Evolutionary conservation across 441 rosid genomes (phyloP), one percentile per base, ranked within the genome.

Genomic region (Euphorbia corollata): DNA sequence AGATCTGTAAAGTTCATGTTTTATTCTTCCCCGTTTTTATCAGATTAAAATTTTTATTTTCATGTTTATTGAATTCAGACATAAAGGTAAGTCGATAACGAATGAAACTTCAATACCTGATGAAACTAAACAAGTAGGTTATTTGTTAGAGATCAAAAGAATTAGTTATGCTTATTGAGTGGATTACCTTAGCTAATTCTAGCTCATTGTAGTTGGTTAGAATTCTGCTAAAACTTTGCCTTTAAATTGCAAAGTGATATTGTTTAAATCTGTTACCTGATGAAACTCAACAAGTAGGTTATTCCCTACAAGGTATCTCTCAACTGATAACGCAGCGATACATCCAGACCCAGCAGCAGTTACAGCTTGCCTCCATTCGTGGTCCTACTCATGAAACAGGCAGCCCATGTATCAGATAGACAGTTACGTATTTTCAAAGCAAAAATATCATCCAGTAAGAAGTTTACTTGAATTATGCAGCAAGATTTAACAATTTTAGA

Each of bases 311-410:
- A 91, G 99, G 83, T 87, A 93, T 81, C 99, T 85, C 86, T 93
- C 99, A 45, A 85, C 97, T 23, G 96, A 93, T 73, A 93, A 81
- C 67, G 99, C 96, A 78, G 97, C 97, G 60, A 91, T 77, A 78
- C 99, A 93, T 79, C 97, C 97, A 59, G 99, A 89, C 71, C 99
- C 96, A 73, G 96, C 92, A 73, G 97, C 99, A 63, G 97, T 93
- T 75, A 93, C 27, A 9, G 99, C 99, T 84, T 93, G 97, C 82
- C 99, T 89, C 99, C 99, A 93, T 68, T 93, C 96, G 65, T 85
- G 93, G 69, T 93, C 97, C 99, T 91, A 72, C 71, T 55, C 64
- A 72, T 78, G 15, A 27, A 68, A 78, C 38, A 59, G 8, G 15
- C 43, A 60, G 59, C 24, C 8, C 13, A 68, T 51, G 63, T 60